Base-by-base conservation (phyloP, 306 rosid species). In the Trichosanthes cucumerina region DNA sequence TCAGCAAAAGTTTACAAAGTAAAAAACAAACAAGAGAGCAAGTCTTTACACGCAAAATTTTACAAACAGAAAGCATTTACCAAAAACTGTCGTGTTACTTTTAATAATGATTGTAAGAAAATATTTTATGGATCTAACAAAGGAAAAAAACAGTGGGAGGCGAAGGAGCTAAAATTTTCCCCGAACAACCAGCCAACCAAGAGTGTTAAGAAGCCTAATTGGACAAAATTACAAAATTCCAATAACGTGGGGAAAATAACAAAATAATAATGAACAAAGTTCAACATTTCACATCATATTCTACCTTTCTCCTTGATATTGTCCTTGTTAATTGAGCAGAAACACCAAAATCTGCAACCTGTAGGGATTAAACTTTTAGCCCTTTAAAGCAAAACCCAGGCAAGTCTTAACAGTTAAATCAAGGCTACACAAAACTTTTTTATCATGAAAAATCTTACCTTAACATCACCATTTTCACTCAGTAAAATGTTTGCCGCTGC, bases 301-400 rank as follows among this genome's bases (percentile, higher is more conserved):
- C 66, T 87, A 96, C 99, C 99, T 96, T 96, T 86, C 99, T 89
- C 88, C 96, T 93, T 81, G 99, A 93, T 82, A 96, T 93, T 56
- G 99, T 96, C 92, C 98, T 91, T 12, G 99, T 96, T 79, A 96
- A 85, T 83, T 96, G 96, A 21, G 99, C 99, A 69, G 99, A 93
- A 85, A 96, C 99, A 63, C 99, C 99, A 88, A 96, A 96, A 88
- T 96, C 99, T 70, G 98, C 98, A 80, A 96, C 99, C 98, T 96
- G 85, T 83, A 76, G 81, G 64, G 80, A 80, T 78, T 81, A 90
- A 76, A 54, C 75, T 26, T 77, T 80, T 69, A 80, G 77, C 77
- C 72, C 81, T 76, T 78, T 73, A 43, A 80, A 50, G 78, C 3
- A 43, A 68, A 73, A 58, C 79, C 83, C 80, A 77, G 64, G 12